Conservation (phyloP, 2,329 filamentous ascomycete genomes). For the Endoconidiophora polonica region DNA sequence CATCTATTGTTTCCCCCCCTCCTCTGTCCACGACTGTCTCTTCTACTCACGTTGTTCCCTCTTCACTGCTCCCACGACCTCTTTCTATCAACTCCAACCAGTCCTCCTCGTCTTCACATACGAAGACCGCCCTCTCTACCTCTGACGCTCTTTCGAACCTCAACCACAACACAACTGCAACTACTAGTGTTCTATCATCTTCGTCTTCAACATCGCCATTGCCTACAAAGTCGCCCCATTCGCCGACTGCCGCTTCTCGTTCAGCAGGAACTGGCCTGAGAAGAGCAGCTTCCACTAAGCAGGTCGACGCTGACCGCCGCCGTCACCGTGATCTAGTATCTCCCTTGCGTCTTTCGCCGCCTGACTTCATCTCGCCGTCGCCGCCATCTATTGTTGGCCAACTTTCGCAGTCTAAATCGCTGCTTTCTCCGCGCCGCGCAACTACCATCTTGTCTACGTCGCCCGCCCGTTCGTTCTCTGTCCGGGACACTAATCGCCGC, state of each 20-base stretch:
- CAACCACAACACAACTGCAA: neutral
- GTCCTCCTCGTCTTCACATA: neutral
- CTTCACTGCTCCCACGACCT: neutral
- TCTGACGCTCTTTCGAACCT: neutral
- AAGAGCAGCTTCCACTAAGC: slow-evolving; percentile 12
- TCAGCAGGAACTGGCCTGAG: slow-evolving; percentile 1
- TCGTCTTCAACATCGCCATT: neutral
- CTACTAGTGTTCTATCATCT: neutral
- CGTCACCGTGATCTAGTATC: slow-evolving; percentile 11
- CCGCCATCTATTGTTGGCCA: neutral
- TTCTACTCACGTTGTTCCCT: neutral
- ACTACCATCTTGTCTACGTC: neutral
- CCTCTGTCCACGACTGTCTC: neutral
- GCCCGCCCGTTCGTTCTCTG: slow-evolving; percentile 2
- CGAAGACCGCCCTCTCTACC: neutral
- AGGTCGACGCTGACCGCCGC: slow-evolving; percentile 10
- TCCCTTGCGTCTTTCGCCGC: slow-evolving; percentile 11
- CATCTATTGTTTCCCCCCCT: neutral
- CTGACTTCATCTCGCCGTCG: neutral
- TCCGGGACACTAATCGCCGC: slow-evolving; percentile 1
- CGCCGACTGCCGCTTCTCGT: too few relatives aligned
- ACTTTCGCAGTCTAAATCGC: neutral
- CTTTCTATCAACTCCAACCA: neutral
- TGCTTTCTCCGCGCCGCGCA: neutral
- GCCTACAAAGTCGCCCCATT: neutral